These are phyloP conservation scores for Phragmites australis DNA, from an alignment of 176 grass and related monocot species.

Conservation along the genomic window DNA sequence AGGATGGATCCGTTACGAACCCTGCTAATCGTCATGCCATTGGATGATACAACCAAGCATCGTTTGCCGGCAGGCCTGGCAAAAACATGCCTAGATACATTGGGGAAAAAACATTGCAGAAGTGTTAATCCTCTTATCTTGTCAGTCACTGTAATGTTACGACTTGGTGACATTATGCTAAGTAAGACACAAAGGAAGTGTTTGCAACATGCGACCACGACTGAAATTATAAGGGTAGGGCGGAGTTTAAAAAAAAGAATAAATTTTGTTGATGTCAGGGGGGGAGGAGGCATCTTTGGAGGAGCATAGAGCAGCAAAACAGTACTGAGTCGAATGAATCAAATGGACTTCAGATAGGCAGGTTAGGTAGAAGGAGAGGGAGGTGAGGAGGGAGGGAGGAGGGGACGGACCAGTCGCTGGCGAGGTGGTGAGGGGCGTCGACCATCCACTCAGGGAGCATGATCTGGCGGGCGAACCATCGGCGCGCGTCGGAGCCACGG, in stretches of 20 bases:
- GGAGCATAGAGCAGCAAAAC: not conserved
- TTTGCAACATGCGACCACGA: not conserved
- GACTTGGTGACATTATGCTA: not conserved
- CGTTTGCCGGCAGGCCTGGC: conserved; percentile 75
- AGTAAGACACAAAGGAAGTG: not conserved
- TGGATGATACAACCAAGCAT: conserved; percentile 85
- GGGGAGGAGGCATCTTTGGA: not conserved
- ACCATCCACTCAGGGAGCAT: conserved; percentile 99
- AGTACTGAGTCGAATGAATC: not conserved
- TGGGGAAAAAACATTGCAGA: not conserved
- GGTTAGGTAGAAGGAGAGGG: not conserved
- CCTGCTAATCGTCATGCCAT: conserved; percentile 79
- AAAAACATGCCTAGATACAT: conserved; percentile 77
- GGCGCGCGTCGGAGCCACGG: conserved; percentile 62
- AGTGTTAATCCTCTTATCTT: not conserved
- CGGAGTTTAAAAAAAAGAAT: not conserved
- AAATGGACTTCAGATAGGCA: not conserved
- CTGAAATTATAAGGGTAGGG: not conserved
- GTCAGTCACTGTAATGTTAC: not conserved
- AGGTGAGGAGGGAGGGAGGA: not conserved
- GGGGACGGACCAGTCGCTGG: conserved; percentile 62
- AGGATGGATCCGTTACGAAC: conserved; percentile 79
- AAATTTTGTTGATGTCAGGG: not conserved
- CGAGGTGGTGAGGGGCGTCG: conserved; percentile 71
- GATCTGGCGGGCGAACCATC: conserved; percentile 84